phyloP scores from a whole-genome alignment of 257 asterid genomes.

The Solanum chiquidenum region DNA sequence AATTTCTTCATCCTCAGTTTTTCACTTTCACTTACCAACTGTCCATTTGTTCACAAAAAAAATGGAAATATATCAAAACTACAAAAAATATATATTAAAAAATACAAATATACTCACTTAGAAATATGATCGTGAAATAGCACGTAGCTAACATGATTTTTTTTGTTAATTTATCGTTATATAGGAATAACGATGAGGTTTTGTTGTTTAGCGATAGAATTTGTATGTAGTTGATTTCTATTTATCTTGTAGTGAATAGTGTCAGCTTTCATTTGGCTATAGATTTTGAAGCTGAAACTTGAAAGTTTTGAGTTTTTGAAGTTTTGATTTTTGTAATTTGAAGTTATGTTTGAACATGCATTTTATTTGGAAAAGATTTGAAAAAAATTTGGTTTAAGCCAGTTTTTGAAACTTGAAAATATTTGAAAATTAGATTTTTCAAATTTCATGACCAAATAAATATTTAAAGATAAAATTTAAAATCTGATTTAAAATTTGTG shows the following conservation, averaged over 20 bases:
- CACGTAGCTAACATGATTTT: neutral
- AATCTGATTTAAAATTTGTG: neutral
- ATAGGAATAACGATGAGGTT: neutral
- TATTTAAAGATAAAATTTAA: neutral
- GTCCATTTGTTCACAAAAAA: slow-evolving; percentile 3
- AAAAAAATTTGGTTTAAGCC: no score
- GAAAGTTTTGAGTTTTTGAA: no score
- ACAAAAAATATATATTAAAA: neutral
- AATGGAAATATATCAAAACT: neutral
- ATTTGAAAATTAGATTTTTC: neutral
- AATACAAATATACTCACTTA: neutral
- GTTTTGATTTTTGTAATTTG: no score
- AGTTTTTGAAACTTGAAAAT: neutral
- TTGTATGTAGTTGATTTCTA: no score
- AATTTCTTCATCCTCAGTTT: slow-evolving; percentile 70
- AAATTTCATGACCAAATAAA: neutral
- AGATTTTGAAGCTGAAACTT: no score
- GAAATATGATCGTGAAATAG: neutral
- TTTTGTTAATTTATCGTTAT: neutral
- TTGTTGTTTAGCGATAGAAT: neutral
- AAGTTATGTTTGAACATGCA: no score
- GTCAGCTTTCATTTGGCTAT: no score
- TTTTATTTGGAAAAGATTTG: no score
- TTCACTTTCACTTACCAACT: slow-evolving; percentile 88
- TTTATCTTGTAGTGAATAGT: no score